Base-by-base conservation (phyloP, 2,329 filamentous ascomycete genomes). In the Epicoccum nigrum region DNA sequence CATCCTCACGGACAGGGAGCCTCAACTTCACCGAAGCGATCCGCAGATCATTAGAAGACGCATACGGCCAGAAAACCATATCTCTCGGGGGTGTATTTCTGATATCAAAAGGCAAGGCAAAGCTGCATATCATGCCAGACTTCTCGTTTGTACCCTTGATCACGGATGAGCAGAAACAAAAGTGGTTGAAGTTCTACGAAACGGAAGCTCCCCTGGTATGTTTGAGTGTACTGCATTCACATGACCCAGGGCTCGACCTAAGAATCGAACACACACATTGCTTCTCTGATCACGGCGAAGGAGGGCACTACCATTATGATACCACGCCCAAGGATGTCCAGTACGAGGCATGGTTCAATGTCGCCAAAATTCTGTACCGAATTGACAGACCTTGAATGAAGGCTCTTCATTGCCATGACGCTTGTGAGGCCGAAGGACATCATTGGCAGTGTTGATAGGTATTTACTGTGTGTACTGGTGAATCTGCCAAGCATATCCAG, bases 211-310 rank as follows among this genome's bases (percentile, higher is more conserved):
- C 55, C 0, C 20, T 60, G 19, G 49, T 60, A n/a, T 58, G 58
- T 39, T 32, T 60, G 30, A 51, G 46, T 27, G 58, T 60, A 6
- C 19, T 60, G 41, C 58, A 60, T 43, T 60, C 76, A 12, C 69
- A 72, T 7, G 75, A 79, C 49, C 73, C 73, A 0, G 71, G 59
- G 7, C 54, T 78, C 53, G 72, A 65, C 0, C 51, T 80, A 41
- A 63, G 77, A 21, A 75, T 79, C 60, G 79, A 81, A 55, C 78
- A 81, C 56, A 79, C 78, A 4, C 78, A 81, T 63, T 74, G 72
- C 17, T 79, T 78, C 45, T 74, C 75, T 5, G 2, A 38, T 56
- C 1, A 53, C 62, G 6, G 42, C 61, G 37, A 58, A 50, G 78
- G 78, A 3, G 78, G 78, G 0, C 77, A 81, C 60, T 79, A 79